Base-by-base conservation (phyloP, 2,329 filamentous ascomycete species). In the Paecilomyces variotii region DNA sequence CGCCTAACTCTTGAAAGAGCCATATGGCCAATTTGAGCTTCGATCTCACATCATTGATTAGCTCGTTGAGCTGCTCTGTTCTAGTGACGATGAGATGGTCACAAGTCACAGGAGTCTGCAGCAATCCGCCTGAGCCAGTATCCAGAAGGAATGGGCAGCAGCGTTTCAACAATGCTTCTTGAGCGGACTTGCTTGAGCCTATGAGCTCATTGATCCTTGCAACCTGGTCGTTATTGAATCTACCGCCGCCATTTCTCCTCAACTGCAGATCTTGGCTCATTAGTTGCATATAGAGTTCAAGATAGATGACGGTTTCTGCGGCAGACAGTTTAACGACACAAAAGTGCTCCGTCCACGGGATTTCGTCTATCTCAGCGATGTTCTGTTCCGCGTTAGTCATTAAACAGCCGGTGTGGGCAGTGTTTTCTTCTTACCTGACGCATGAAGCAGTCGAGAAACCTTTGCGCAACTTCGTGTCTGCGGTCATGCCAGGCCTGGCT, bases 111-210 rank as follows among this genome's bases (percentile, higher is more conserved):
- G 61, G 60, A 32, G 67, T 68, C 28, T 70, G 68, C 26, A 67
- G 61, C 1, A 67, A 63, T 34, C 67, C 60, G 11, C 66, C 63
- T 63, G 68, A 72, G 24, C 59, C 58, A 14, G 64, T 64, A 14
- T 67, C 66, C 27, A 71, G 63, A 2, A 67, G 66, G 56, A 76
- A 73, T 28, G 72, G 68, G 51, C 76, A 70, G 64, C 75, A 68
- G 62, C 79, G 64, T 66, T 79, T 82, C 0, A 83, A 66, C n/a
- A 86, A 68, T 0, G 81, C 81, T 60, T 83, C 81, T 64, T 84
- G 80, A 0, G 79, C 76, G 2, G 74, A 76, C 1, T 68, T 63
- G 10, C 77, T 79, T 10, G 71, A 74, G n/a, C 72, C 72, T 4
- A 84, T 67, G 10, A 79, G 77, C 4, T 76, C 70, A 32, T 79